A percentile compares a stretch with the other conserved stretches of the same genome.
Conservation (phyloP, 2,329 filamentous ascomycete species). For the Gremmenia infestans region DNA sequence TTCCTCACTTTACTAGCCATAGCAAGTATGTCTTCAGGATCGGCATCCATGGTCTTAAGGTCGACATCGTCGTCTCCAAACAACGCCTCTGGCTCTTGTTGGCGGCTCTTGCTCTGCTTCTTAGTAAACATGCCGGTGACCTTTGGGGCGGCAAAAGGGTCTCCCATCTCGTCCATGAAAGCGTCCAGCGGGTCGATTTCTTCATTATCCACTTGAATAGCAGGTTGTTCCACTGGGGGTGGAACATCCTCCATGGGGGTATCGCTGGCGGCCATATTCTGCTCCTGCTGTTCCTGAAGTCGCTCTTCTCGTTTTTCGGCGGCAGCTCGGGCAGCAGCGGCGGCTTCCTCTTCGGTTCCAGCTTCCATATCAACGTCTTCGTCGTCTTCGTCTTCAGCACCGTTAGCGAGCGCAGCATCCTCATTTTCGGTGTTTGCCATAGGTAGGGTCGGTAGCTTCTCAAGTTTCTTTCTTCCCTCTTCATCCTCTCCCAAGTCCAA, state of each 20-base stretch:
- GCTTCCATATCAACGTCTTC: conserved; percentile 70
- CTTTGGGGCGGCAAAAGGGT: conserved; percentile 42
- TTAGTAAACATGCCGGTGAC: conserved; percentile 26
- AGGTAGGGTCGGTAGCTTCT: conserved; percentile 77
- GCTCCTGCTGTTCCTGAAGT: conserved; percentile 36
- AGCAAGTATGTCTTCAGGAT: conserved; percentile 60
- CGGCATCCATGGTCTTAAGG: conserved; percentile 56
- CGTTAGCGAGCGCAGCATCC: conserved; percentile 49
- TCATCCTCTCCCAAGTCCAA: conserved; percentile 87
- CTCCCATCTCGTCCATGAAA: conserved; percentile 72
- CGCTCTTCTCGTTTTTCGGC: conserved; percentile 78
- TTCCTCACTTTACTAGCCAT: conserved; percentile 60
- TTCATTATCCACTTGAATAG: conserved; percentile 47
- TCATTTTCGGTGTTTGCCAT: conserved; percentile 57
- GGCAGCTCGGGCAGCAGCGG: conserved; percentile 77
- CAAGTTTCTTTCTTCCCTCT: conserved; percentile 78
- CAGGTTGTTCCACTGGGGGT: no score
- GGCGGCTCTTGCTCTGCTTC: conserved; percentile 40
- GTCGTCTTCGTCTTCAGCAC: conserved; percentile 58
- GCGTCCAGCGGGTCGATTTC: conserved; percentile 87
- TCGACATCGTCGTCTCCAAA: conserved; percentile 80
- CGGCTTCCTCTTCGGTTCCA: conserved; percentile 80
- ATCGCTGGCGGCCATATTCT: not conserved
- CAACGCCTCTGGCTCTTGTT: conserved; percentile 73
- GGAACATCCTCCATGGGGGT: no score